Evolutionary conservation across 768 basidiomycete genomes (phyloP).

Genomic region (Boletus vinaceobasis): DNA sequence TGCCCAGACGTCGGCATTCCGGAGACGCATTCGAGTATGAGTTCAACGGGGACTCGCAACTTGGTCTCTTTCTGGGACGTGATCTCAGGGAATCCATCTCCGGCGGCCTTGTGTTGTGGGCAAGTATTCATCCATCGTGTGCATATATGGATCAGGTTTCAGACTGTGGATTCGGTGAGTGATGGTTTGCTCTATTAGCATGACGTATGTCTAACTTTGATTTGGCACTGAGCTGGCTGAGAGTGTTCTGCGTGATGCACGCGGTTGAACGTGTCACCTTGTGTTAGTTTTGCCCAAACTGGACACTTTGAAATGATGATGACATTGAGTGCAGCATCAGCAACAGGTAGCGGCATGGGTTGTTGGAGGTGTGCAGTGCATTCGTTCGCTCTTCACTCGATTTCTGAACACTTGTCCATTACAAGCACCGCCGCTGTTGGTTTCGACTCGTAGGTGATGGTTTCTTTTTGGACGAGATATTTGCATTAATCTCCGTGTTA

Average conservation of each 20-base stretch:
- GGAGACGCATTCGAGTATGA: conserved; percentile 87
- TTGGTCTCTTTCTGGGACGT: conserved; percentile 72
- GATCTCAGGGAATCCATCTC: conserved; percentile 64
- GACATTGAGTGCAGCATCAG: conserved; percentile 75
- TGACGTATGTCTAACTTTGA: not conserved
- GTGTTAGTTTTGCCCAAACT: conserved; percentile 67
- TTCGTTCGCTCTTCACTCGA: conserved; percentile 7
- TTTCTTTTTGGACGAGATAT: conserved; percentile 7
- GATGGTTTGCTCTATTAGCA: not conserved
- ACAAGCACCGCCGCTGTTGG: conserved; percentile 75
- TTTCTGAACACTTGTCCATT: conserved; percentile 1
- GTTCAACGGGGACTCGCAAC: conserved; percentile 75
- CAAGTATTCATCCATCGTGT: conserved; percentile 12
- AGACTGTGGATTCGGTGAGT: conserved; percentile 55
- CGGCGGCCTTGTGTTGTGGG: conserved; percentile 8
- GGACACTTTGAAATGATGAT: conserved; percentile 73
- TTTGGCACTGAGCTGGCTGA: conserved; percentile 78
- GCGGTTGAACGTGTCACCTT: conserved; percentile 28
- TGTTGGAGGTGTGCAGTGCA: conserved; percentile 54
- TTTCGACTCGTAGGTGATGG: conserved; percentile 59
- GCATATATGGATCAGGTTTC: conserved; percentile 69
- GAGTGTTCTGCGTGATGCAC: conserved; percentile 72
- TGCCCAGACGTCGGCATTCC: conserved; percentile 77
- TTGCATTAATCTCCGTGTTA: conserved; percentile 32
- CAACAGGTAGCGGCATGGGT: conserved; percentile 86